Evolutionary conservation across 352 stramenopile species (phyloP), one percentile per base, ranked within the genome.

Genomic region (Globisporangium apiculatum): DNA sequence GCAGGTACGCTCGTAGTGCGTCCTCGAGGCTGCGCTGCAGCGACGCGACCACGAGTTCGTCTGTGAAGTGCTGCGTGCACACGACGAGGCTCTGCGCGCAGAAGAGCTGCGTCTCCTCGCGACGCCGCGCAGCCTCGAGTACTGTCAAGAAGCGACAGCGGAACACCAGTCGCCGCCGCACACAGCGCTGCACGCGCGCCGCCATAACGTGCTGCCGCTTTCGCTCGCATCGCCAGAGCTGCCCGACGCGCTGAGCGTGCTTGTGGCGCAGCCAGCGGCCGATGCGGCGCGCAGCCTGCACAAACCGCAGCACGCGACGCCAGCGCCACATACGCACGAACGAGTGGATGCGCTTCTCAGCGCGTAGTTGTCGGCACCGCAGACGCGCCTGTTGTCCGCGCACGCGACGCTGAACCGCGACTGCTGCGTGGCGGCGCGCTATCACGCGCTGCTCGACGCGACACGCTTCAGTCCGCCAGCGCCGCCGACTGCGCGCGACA

Each of bases 301-400:
- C 53, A 10, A 64, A 59, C 2, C 50, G 57, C 35, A 61, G 49
- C 10, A 61, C 47, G 8, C 61, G 58, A 46, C 51, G 58, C 72
- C 72, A 79, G 55, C 76, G 80, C 62, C 72, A 78, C 4, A 58
- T 60, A 8, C 65, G 51, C 12, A 83, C 57, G n/a, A 64, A 72
- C 9, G 45, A 51, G 18, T 50, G 14, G 15, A 86, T 45, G 40
- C 67, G 53, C 36, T 53, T 57, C 41, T 75, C 55, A 4, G 76
- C 74, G 12, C 64, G 68, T 31, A 63, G 49, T 3, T 42, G 17
- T 24, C 63, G 66, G 36, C 63, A 67, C 5, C 70, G 35, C 17
- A 35, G 40, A 14, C 76, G 55, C 8, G 64, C 67, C 6, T 61
- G 46, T 8, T 62, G 64, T 0, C 76, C 74, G 18, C 76, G 72